Evolutionary conservation across 1,139 yeast species (phyloP).

Genomic region (Candida tetrigidarum): DNA sequence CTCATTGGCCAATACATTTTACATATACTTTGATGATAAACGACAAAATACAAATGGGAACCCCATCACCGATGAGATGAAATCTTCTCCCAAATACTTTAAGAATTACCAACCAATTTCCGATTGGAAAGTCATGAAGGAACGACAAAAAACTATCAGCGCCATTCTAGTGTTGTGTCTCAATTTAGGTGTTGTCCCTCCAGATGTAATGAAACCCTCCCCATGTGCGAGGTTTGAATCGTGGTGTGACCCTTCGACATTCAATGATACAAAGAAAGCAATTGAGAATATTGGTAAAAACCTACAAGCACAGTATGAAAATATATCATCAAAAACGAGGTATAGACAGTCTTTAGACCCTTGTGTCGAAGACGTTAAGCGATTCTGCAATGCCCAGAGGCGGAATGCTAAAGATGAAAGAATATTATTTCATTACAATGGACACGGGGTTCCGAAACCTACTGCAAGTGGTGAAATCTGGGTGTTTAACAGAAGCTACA

Average conservation of each 20-base stretch:
- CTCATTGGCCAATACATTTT: slow-evolving; percentile 70
- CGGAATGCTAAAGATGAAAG: slow-evolving; percentile 92
- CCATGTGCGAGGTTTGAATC: slow-evolving; percentile 95
- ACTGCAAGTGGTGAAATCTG: slow-evolving; percentile 98
- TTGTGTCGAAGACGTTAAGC: slow-evolving; percentile 91
- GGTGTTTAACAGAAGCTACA: slow-evolving; percentile 97
- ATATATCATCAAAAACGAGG: slow-evolving; percentile 82
- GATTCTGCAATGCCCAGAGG: slow-evolving; percentile 87
- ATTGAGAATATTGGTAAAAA: slow-evolving; percentile 90
- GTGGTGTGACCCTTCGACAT: slow-evolving; percentile 90
- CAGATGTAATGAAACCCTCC: slow-evolving; percentile 91
- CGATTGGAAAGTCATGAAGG: slow-evolving; percentile 93
- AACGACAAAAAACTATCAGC: slow-evolving; percentile 90
- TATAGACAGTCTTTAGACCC: slow-evolving; percentile 94
- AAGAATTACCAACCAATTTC: slow-evolving; percentile 68
- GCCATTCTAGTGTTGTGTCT: slow-evolving; percentile 92
- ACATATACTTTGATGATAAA: slow-evolving; percentile 84
- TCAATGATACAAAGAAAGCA: slow-evolving; percentile 88
- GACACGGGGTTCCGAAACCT: slow-evolving; percentile 99
- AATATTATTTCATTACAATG: slow-evolving; percentile 91
- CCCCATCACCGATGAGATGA: slow-evolving; percentile 66
- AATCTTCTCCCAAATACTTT: slow-evolving; percentile 44
- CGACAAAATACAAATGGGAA: slow-evolving; percentile 91
- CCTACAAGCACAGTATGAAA: slow-evolving; percentile 87
- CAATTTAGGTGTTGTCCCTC: slow-evolving; percentile 96